phyloP scores from a whole-genome alignment of 1,284 basidiomycete genomes.

The Irpex lacteus region DNA sequence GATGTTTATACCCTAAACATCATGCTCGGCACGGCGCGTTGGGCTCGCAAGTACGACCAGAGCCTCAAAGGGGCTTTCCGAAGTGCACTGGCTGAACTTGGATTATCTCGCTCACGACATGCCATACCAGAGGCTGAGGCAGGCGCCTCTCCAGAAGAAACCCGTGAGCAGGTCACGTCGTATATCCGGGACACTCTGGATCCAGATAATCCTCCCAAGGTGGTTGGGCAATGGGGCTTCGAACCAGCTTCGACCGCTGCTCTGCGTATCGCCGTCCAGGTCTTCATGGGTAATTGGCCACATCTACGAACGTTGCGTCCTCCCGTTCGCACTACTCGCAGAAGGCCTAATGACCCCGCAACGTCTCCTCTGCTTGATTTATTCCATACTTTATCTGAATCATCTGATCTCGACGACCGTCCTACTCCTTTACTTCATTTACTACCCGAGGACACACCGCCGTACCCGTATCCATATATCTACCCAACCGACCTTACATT shows the following conservation, averaged over 20 bases:
- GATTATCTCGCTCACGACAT: slow-evolving; percentile 11
- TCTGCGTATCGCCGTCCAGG: slow-evolving; percentile 45
- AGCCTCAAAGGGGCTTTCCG: slow-evolving; percentile 40
- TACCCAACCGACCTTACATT: slow-evolving; percentile 51
- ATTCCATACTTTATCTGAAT: neutral
- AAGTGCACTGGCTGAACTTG: slow-evolving; percentile 27
- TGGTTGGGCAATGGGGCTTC: slow-evolving; percentile 44
- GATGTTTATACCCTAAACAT: slow-evolving; percentile 54
- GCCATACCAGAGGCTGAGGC: neutral
- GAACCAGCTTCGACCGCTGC: slow-evolving; percentile 43
- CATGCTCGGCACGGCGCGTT: slow-evolving; percentile 56
- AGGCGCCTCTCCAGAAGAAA: neutral
- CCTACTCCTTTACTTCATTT: slow-evolving; percentile 2
- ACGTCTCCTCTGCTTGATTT: slow-evolving; percentile 26
- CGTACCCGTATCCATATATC: slow-evolving; percentile 37
- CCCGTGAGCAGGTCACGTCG: slow-evolving; percentile 16
- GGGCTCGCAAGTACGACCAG: slow-evolving; percentile 48
- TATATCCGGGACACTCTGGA: slow-evolving; percentile 28
- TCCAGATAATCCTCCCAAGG: slow-evolving; percentile 13
- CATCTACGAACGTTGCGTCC: slow-evolving; percentile 23
- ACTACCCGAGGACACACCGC: slow-evolving; percentile 8
- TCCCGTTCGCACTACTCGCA: slow-evolving; percentile 30
- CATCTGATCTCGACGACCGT: neutral
- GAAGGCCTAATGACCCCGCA: slow-evolving; percentile 24
- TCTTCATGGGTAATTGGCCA: slow-evolving; percentile 51